Evolutionary conservation across 257 asterid genomes (phyloP).

Genomic region (Solanum ahanhuiri): DNA sequence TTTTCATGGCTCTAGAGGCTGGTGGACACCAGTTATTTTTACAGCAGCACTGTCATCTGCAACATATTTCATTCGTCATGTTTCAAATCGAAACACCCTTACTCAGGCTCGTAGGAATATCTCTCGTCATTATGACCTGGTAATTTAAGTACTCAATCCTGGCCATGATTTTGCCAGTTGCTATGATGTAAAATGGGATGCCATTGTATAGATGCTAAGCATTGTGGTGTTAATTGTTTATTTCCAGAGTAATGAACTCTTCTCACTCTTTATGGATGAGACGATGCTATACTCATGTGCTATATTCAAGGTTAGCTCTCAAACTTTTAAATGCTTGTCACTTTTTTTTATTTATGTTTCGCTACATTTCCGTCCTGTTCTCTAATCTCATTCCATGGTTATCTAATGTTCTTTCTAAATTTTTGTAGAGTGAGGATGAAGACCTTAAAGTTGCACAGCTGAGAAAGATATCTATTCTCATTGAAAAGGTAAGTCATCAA

Average conservation of each 20-base stretch:
- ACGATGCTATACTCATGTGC: slow-evolving; percentile 85
- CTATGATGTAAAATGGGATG: no score
- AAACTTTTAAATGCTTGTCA: not conserved
- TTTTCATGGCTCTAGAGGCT: slow-evolving; percentile 38
- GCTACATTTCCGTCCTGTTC: not conserved
- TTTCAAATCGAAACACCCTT: no score
- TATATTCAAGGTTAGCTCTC: slow-evolving; percentile 54
- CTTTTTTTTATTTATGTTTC: not conserved
- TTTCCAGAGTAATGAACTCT: slow-evolving; percentile 82
- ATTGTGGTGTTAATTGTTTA: no score
- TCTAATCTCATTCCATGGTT: no score
- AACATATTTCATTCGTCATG: no score
- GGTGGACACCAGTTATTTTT: slow-evolving; percentile 83
- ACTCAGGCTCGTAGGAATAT: no score
- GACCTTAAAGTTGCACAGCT: slow-evolving; percentile 71
- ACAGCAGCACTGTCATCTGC: slow-evolving; percentile 53
- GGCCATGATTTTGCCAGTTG: no score
- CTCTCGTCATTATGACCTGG: slow-evolving; percentile 84
- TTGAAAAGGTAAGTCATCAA: slow-evolving; percentile 46
- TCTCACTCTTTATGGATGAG: slow-evolving; percentile 51
- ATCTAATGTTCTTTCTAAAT: not conserved
- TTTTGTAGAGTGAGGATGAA: slow-evolving; percentile 45
- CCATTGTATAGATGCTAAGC: not conserved
- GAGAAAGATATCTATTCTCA: slow-evolving; percentile 57
- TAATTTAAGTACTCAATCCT: slow-evolving; percentile 1